phyloP scores from a whole-genome alignment of 352 stramenopile genomes.

The Globisporangium abappressorium region DNA sequence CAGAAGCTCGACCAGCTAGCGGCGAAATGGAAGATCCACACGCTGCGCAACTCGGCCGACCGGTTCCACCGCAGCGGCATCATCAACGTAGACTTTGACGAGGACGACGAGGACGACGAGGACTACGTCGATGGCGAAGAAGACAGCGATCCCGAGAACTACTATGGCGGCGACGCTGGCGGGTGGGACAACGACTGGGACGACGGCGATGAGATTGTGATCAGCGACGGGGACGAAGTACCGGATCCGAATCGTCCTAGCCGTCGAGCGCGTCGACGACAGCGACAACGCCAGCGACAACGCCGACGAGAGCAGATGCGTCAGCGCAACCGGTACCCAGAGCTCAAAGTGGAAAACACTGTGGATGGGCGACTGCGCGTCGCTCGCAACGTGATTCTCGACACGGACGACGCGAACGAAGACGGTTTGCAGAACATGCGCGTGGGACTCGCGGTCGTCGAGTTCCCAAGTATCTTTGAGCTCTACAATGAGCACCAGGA shows the following conservation, averaged over 20 bases:
- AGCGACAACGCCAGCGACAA: not conserved
- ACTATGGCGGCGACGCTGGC: slow-evolving; percentile 12
- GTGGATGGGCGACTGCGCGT: slow-evolving; percentile 51
- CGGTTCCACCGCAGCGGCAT: slow-evolving; percentile 26
- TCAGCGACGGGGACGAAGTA: not conserved
- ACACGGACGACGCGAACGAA: slow-evolving; percentile 62
- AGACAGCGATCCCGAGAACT: slow-evolving; percentile 15
- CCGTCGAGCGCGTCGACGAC: not conserved
- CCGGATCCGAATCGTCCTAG: no score
- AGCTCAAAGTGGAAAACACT: slow-evolving; percentile 49
- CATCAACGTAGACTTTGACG: slow-evolving; percentile 20
- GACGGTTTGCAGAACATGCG: slow-evolving; percentile 66
- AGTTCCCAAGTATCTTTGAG: slow-evolving; percentile 72
- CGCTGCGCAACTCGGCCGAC: slow-evolving; percentile 27
- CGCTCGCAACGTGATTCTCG: slow-evolving; percentile 58
- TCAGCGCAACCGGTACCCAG: slow-evolving; percentile 31
- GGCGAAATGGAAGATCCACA: slow-evolving; percentile 55
- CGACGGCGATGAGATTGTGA: slow-evolving; percentile 2
- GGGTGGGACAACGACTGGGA: slow-evolving; percentile 11
- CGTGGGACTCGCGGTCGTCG: slow-evolving; percentile 55
- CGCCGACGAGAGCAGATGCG: not conserved
- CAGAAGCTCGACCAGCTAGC: slow-evolving; percentile 48
- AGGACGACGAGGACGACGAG: slow-evolving; percentile 7
- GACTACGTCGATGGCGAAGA: slow-evolving; percentile 18
- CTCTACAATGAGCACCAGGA: slow-evolving; percentile 68